These are phyloP conservation scores for Apocynum venetum DNA, from an alignment of 257 asterid species.

Conservation along the genomic window DNA sequence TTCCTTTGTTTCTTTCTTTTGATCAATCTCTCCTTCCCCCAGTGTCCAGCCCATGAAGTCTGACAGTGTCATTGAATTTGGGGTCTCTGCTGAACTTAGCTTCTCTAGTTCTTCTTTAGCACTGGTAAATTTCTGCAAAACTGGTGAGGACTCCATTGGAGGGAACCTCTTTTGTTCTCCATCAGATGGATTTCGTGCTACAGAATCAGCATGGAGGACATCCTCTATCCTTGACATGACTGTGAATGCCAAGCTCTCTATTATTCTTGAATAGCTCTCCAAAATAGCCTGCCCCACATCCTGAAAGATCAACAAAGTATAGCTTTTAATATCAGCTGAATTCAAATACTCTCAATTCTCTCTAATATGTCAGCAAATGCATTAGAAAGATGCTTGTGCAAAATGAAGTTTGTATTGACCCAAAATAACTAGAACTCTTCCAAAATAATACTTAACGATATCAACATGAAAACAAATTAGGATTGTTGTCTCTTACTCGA, in stretches of 20 bases:
- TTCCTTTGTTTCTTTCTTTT: constrained; percentile 27
- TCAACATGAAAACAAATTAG: neutral
- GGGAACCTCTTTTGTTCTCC: constrained; percentile 35
- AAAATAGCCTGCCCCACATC: constrained; percentile 88
- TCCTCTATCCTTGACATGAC: constrained; percentile 81
- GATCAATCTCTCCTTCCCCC: constrained; percentile 34
- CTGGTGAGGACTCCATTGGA: constrained; percentile 20
- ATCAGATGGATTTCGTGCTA: constrained; percentile 35
- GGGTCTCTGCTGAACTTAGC: constrained; percentile 30
- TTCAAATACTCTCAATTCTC: neutral
- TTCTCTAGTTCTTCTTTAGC: constrained; percentile 40
- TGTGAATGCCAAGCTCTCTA: constrained; percentile 76
- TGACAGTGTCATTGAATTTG: constrained; percentile 39
- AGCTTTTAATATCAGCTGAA: neutral
- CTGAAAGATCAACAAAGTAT: constrained; percentile 31
- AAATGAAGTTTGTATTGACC: neutral
- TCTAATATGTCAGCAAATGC: neutral
- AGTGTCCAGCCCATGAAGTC: constrained; percentile 50
- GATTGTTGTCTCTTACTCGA: constrained; percentile 35
- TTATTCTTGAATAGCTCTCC: constrained; percentile 89
- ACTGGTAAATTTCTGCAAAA: constrained; percentile 11
- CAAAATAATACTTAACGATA: no score
- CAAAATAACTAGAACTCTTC: neutral
- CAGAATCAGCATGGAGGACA: constrained; percentile 61
- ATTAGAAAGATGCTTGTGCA: neutral